These are phyloP conservation scores for Simplicillium sp. DNA, from an alignment of 2,329 filamentous ascomycete species.

Conservation along the genomic window DNA sequence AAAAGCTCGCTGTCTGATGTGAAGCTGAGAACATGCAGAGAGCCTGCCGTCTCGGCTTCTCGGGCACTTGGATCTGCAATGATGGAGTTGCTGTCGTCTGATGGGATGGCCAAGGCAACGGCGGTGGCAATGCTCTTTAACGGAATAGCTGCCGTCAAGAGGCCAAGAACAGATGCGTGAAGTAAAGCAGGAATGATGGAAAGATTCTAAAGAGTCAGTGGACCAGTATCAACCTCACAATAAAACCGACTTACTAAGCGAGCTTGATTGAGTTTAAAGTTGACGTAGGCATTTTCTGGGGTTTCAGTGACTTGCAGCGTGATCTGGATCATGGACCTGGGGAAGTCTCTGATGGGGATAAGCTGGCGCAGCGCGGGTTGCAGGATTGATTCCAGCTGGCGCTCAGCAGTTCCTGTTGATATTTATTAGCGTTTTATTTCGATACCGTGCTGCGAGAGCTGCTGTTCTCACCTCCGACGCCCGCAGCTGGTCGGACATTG, in stretches of 20 bases:
- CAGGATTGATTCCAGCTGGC: slow-evolving; percentile 72
- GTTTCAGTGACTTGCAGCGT: slow-evolving; percentile 66
- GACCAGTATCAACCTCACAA: background rate
- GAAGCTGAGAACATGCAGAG: slow-evolving; percentile 77
- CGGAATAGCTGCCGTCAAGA: slow-evolving; percentile 76
- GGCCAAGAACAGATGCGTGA: slow-evolving; percentile 67
- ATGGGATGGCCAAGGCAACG: slow-evolving; percentile 50
- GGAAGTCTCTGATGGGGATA: slow-evolving; percentile 66
- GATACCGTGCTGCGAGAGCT: background rate
- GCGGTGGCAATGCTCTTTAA: slow-evolving; percentile 64
- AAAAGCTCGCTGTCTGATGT: slow-evolving; percentile 65
- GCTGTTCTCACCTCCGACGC: slow-evolving; percentile 60
- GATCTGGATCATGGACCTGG: slow-evolving; percentile 69
- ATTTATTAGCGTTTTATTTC: background rate
- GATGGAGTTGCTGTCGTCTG: slow-evolving; percentile 29
- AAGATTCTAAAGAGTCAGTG: slow-evolving; percentile 48
- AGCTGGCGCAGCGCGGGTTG: slow-evolving; percentile 64
- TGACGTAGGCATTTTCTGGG: slow-evolving; percentile 58
- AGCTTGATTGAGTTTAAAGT: slow-evolving; percentile 50
- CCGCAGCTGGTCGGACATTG: slow-evolving; percentile 74
- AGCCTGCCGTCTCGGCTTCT: slow-evolving; percentile 53
- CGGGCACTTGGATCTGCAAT: slow-evolving; percentile 53
- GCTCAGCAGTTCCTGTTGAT: slow-evolving; percentile 56
- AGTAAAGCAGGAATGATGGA: slow-evolving; percentile 72
- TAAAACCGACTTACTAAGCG: slow-evolving; percentile 40